phyloP scores from a whole-genome alignment of 257 asterid genomes.

The Solanum dulcamara region DNA sequence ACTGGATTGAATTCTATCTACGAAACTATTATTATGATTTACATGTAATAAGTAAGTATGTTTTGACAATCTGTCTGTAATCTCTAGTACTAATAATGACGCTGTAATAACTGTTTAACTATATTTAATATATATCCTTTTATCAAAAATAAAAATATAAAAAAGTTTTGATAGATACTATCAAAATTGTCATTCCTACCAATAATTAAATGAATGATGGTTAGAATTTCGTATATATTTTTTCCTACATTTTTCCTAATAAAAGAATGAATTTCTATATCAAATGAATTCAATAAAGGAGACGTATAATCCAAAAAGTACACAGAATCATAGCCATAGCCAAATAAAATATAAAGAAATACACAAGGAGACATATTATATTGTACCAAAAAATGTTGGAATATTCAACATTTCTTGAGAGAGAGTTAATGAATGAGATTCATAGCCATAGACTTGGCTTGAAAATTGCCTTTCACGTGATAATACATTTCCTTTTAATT shows the following conservation, averaged over 20 bases:
- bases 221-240: background rate
- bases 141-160: no score
- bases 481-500: background rate
- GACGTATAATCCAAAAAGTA: no score
- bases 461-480: background rate
- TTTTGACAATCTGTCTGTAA: no score
- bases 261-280: background rate
- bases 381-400: background rate
- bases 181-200: background rate
- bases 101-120: no score
- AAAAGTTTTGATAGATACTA: no score
- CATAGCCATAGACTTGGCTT: background rate
- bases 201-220: background rate
- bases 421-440: background rate
- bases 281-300: background rate
- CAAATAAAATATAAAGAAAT: no score
- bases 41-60: no score
- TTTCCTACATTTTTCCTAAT: accelerated
- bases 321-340: no score
- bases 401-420: background rate
- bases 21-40: no score
- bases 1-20: no score
- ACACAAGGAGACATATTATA: background rate
- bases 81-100: no score
- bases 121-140: no score